Percentiles rank a stretch among this genome's conserved stretches.
phyloP scores from a whole-genome alignment of 805 yeast genomes.

The Metschnikowia reukaufii region DNA sequence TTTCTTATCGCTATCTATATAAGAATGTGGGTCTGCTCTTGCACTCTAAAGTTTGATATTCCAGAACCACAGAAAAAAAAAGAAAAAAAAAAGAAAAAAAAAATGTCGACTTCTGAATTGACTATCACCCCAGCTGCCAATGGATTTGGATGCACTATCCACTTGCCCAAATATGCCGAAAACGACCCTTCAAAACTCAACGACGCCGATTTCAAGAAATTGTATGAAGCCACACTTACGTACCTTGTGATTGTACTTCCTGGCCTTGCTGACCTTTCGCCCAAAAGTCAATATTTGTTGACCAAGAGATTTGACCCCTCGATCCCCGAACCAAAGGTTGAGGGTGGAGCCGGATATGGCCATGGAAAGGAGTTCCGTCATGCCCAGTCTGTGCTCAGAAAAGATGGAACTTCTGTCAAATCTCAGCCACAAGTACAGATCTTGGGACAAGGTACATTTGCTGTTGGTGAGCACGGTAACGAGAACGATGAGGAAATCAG shows the following conservation, averaged over 20 bases:
- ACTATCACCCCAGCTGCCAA: constrained; percentile 12
- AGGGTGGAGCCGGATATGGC: constrained; percentile 62
- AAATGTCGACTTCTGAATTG: constrained; percentile 10
- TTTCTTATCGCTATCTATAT: constrained; percentile 12
- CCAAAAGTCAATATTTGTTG: constrained; percentile 71
- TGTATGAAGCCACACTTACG: constrained; percentile 64
- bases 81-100: background rate
- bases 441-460: constrained; percentile 77
- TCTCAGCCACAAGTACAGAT: constrained; percentile 87
- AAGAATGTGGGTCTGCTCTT: background rate
- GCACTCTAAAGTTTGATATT: too few relatives aligned
- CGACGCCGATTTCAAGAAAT: constrained; percentile 60
- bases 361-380: constrained; percentile 72
- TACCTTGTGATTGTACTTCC: constrained; percentile 77
- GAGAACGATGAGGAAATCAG: constrained; percentile 59
- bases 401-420: constrained; percentile 80
- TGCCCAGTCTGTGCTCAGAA: constrained; percentile 61
- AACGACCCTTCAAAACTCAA: constrained; percentile 70
- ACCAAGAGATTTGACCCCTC: constrained; percentile 81
- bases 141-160: constrained; percentile 65
- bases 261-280: constrained; percentile 62
- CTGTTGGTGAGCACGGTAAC: constrained; percentile 52
- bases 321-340: constrained; percentile 40
- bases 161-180: constrained; percentile 60
- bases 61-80: background rate